Conservation (phyloP, 192 early-diverging fungal genomes). For the Dissophora globulifera region DNA sequence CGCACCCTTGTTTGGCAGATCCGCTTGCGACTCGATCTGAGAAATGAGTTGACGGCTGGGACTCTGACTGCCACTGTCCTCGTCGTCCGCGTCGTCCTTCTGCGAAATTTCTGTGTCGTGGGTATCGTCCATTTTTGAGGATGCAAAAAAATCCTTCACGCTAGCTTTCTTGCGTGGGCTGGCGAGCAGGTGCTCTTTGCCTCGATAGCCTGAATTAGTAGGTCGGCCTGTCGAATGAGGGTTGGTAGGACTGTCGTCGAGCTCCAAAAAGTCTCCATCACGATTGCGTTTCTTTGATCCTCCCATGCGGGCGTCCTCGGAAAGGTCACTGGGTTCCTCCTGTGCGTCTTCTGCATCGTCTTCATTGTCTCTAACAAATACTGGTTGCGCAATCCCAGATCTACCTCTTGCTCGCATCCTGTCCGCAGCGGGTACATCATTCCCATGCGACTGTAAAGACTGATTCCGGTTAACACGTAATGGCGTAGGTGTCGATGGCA, state of each 20-base stretch:
- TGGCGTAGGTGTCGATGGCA: slow-evolving; percentile 41
- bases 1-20: too few relatives aligned
- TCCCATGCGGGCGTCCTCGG: slow-evolving; percentile 7
- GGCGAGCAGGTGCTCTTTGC: slow-evolving; percentile 24
- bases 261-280: slow-evolving; percentile 15
- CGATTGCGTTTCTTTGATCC: slow-evolving; percentile 35
- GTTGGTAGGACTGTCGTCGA: not conserved
- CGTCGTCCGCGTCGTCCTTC: not conserved
- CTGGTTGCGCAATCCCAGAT: slow-evolving; percentile 35
- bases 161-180: slow-evolving; percentile 50
- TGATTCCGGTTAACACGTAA: not conserved
- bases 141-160: slow-evolving; percentile 36
- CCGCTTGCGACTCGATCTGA: slow-evolving; percentile 24
- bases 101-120: not conserved
- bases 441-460: not conserved
- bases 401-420: slow-evolving; percentile 37
- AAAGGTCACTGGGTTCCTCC: not conserved
- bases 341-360: not conserved
- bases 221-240: slow-evolving; percentile 5
- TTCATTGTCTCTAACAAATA: slow-evolving; percentile 34
- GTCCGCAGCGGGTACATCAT: slow-evolving; percentile 4
- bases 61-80: slow-evolving; percentile 11
- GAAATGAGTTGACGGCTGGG: slow-evolving; percentile 22
- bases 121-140: not conserved
- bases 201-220: slow-evolving; percentile 20